Evolutionary conservation across 805 yeast species (phyloP), one percentile per base, ranked within the genome.

Genomic region (Debaryomyces castellii): DNA sequence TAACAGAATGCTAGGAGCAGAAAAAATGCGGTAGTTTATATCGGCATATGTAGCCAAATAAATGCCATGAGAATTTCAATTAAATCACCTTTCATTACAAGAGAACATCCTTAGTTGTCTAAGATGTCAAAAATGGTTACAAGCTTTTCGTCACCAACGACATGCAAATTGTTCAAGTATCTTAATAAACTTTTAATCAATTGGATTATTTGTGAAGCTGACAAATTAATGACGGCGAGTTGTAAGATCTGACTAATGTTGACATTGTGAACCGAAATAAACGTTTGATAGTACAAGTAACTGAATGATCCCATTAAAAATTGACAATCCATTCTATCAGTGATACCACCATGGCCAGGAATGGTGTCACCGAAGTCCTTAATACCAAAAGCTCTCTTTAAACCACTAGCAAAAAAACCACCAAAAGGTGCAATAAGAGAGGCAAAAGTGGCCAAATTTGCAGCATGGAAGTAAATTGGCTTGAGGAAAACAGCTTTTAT

Each of bases 281-380:
- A 94, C 2, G 97, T 89, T 66, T 92, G 97, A 67, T 85, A 91
- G 70, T 94, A 94, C 53, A 94, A 74, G 62, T 90, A 91, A 27
- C 94, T 80, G 63, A 94, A 94, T 33, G 96, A 88, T 10, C 99
- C 99, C 98, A 94, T 94, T 56, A 94, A 74, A 63, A 92, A 94
- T 70, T 94, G 98, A 69, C 99, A 94, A 69, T 94, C 99, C 74
- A 94, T 85, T 70, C 99, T 81, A 64, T 94, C 99, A 21, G 97
- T 91, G 54, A 94, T 85, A 55, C 99, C 99, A 51, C 99, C 99
- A 63, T 94, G 99, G 25, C 99, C 99, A 12, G 99, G 99, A 55
- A 94, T 94, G 8, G 98, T 92, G 61, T 92, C 96, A 54, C 98
- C 99, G 60, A 94, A 94, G 68, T 94, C 99, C 69, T 94, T 94